A percentile compares a stretch with the other conserved stretches of the same genome.
Evolutionary conservation across 2,329 filamentous ascomycete species (phyloP).

Genomic region (Dactylellina sp.): DNA sequence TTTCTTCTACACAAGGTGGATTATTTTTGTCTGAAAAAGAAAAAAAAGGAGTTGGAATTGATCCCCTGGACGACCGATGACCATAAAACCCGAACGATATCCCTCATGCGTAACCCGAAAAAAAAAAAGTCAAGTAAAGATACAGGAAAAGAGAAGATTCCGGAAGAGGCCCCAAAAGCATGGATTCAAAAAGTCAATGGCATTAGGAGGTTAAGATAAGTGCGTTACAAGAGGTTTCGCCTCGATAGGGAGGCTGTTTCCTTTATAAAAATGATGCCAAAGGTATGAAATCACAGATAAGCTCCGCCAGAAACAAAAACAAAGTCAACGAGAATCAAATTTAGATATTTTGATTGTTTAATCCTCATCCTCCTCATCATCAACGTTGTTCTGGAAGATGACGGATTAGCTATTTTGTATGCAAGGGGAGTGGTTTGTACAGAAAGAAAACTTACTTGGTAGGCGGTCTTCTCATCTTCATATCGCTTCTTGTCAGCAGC

Average conservation of each 20-base stretch:
- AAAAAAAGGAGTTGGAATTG: constrained; percentile 31
- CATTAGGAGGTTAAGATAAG: constrained; percentile 42
- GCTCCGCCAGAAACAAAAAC: constrained; percentile 46
- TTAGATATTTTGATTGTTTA: constrained; percentile 50
- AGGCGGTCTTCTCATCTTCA: constrained; percentile 95
- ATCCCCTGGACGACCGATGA: constrained; percentile 45
- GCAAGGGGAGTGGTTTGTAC: not conserved
- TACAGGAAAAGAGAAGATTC: constrained; percentile 44
- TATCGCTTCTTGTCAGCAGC: constrained; percentile 98
- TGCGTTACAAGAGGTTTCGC: constrained; percentile 21
- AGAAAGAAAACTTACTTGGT: constrained; percentile 75
- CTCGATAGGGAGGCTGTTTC: constrained; percentile 10
- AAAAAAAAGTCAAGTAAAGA: constrained; percentile 48
- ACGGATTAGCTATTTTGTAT: constrained; percentile 39
- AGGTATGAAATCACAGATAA: constrained; percentile 54
- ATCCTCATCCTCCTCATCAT: constrained; percentile 60
- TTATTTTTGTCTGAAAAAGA: not conserved
- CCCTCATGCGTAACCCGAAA: constrained; percentile 48
- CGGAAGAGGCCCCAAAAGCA: constrained; percentile 34
- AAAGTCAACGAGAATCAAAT: constrained; percentile 35
- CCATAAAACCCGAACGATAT: constrained; percentile 56
- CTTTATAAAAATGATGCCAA: constrained; percentile 46
- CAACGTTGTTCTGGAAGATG: constrained; percentile 58
- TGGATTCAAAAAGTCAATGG: constrained; percentile 30
- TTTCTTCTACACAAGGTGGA: not conserved